Percentiles rank a stretch among this genome's conserved stretches.
phyloP scores from a whole-genome alignment of 805 yeast species.

The Metschnikowia orientalis region DNA sequence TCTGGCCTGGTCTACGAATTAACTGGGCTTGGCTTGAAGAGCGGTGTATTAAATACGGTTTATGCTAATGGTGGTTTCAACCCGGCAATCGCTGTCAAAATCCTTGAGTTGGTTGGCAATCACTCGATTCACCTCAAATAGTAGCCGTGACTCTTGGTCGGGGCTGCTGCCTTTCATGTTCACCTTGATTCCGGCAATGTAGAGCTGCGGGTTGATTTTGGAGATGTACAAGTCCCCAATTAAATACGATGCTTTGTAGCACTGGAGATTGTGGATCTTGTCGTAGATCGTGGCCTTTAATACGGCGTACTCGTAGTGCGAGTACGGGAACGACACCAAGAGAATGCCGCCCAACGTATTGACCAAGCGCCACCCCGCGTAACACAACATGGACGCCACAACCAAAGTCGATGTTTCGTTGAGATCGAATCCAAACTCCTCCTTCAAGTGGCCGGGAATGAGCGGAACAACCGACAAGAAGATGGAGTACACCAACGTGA shows the following conservation, averaged over 20 bases:
- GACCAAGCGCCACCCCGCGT: slow-evolving; percentile 51
- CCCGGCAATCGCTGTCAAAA: slow-evolving; percentile 22
- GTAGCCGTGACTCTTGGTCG: slow-evolving; percentile 59
- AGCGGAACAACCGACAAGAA: slow-evolving; percentile 42
- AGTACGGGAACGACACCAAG: slow-evolving; percentile 49
- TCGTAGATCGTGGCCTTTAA: slow-evolving; percentile 40
- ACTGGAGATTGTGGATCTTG: slow-evolving; percentile 44
- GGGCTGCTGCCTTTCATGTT: slow-evolving; percentile 66
- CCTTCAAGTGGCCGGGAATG: slow-evolving; percentile 27
- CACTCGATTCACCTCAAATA: slow-evolving; percentile 46
- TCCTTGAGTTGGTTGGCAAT: slow-evolving; percentile 32
- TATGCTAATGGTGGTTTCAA: slow-evolving; percentile 33
- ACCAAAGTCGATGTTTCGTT: slow-evolving; percentile 44
- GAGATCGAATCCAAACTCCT: slow-evolving; percentile 30
- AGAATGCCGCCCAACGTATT: slow-evolving; percentile 49
- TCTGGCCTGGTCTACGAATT: too few species aligned
- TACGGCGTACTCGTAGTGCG: slow-evolving; percentile 34
- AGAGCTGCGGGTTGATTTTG: slow-evolving; percentile 58
- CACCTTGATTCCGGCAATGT: slow-evolving; percentile 52
- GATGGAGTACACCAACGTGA: slow-evolving; percentile 41
- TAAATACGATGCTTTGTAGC: slow-evolving; percentile 47
- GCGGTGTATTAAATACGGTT: slow-evolving; percentile 9
- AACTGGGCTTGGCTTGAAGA: too few species aligned
- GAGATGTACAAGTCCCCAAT: slow-evolving; percentile 50
- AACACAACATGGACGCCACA: slow-evolving; percentile 43